Percentiles rank a stretch among this genome's conserved stretches.
Evolutionary conservation across 2,329 filamentous ascomycete genomes (phyloP).

Genomic region (Cercospora berteroae): DNA sequence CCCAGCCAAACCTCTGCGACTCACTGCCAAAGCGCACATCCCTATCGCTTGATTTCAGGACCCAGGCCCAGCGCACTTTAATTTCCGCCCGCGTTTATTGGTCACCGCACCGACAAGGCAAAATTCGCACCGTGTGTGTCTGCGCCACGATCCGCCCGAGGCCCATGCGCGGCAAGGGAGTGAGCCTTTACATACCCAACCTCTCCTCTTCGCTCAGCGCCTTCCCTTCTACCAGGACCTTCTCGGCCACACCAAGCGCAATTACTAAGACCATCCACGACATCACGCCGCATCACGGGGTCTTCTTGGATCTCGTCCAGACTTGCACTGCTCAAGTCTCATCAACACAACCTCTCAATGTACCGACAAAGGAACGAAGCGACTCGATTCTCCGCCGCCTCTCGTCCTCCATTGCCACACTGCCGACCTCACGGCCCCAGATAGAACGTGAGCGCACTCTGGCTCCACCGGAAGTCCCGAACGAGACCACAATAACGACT

Average conservation of each 20-base stretch:
- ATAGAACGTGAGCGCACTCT: constrained; percentile 20
- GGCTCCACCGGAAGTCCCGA: not conserved
- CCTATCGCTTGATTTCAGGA: not conserved
- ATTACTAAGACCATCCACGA: constrained; percentile 13
- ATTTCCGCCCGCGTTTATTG: not conserved
- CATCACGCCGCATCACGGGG: constrained; percentile 12
- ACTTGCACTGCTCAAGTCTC: constrained; percentile 18
- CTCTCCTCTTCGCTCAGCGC: constrained; percentile 4
- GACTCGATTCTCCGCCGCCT: constrained; percentile 30
- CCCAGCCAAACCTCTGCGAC: not conserved
- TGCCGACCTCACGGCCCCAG: constrained; percentile 31
- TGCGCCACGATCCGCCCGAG: constrained; percentile 6
- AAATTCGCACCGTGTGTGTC: constrained; percentile 4
- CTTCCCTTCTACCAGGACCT: constrained; percentile 8
- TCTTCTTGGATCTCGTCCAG: constrained; percentile 17
- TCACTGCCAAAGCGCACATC: not conserved
- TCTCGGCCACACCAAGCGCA: constrained; percentile 15
- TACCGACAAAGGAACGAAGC: constrained; percentile 29
- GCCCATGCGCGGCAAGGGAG: constrained; percentile 9
- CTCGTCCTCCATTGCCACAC: constrained; percentile 33
- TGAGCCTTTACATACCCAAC: constrained; percentile 9
- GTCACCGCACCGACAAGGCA: not conserved
- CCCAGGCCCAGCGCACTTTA: not conserved
- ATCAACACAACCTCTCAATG: constrained; percentile 29
- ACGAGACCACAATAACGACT: constrained; percentile 22